Conservation (phyloP, 352 stramenopile species). For the Phytophthora lateralis region DNA sequence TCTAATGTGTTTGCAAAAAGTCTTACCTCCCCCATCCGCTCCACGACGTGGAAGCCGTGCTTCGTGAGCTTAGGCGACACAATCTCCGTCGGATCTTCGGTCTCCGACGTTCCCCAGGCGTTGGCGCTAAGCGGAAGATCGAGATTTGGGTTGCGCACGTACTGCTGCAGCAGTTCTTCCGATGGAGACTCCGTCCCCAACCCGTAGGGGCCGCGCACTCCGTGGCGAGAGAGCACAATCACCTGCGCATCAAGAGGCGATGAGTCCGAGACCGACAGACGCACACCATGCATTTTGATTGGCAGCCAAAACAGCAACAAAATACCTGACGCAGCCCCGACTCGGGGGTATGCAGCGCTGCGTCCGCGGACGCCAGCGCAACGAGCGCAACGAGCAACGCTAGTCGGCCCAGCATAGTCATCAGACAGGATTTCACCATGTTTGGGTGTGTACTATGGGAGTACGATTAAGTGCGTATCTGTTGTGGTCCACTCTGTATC, state of each 20-base stretch:
- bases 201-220: constrained; percentile 76
- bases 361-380: background rate
- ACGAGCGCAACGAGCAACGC: constrained; percentile 14
- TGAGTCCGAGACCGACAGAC: constrained; percentile 13
- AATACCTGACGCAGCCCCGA: constrained; percentile 43
- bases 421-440: background rate
- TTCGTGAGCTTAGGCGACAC: constrained; percentile 84
- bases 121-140: constrained; percentile 56
- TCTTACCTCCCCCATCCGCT: constrained; percentile 69
- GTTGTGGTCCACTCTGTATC: constrained; percentile 22
- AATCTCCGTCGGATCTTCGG: constrained; percentile 59
- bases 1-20: background rate
- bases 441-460: background rate
- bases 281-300: constrained; percentile 13
- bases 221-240: constrained; percentile 73
- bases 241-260: constrained; percentile 36
- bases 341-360: constrained; percentile 7
- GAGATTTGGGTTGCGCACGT: constrained; percentile 65
- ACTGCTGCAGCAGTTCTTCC: constrained; percentile 57
- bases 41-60: constrained; percentile 65
- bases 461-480: background rate
- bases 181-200: constrained; percentile 55
- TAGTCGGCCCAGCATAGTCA: constrained; percentile 13
- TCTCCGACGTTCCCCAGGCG: constrained; percentile 73
- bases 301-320: background rate